Evolutionary conservation across 2,329 filamentous ascomycete species (phyloP).

Genomic region (Neopestalotiopsis clavispora): DNA sequence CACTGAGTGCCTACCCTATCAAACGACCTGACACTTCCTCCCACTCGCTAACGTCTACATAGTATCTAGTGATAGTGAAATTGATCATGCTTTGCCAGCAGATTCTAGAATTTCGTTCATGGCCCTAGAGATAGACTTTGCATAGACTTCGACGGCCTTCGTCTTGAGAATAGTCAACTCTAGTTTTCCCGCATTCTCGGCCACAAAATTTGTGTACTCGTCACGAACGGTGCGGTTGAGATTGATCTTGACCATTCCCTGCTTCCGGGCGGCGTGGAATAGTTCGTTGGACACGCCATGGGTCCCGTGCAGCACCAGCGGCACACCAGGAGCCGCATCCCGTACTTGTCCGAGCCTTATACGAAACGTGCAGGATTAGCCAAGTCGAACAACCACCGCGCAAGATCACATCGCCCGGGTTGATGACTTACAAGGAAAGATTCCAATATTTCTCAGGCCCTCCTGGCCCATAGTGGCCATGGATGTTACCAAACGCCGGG

Average conservation of each 20-base stretch:
- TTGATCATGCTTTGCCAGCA: slow-evolving; percentile 4
- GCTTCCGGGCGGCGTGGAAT: slow-evolving; percentile 22
- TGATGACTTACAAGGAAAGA: slow-evolving; percentile 39
- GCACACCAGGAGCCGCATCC: neutral
- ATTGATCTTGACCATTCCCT: slow-evolving; percentile 30
- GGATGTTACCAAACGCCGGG: slow-evolving; percentile 68
- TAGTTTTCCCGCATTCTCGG: slow-evolving; percentile 17
- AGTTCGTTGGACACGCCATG: slow-evolving; percentile 28
- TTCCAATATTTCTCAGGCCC: slow-evolving; percentile 46
- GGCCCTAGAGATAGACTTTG: slow-evolving; percentile 1
- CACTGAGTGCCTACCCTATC: no score
- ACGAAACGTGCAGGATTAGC: neutral
- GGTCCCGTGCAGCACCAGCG: slow-evolving; percentile 26
- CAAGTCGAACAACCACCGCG: neutral
- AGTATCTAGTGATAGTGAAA: neutral
- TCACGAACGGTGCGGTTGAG: slow-evolving; percentile 31
- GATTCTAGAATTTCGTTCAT: slow-evolving; percentile 12
- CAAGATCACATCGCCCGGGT: neutral
- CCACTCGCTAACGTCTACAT: no score
- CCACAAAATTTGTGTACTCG: slow-evolving; percentile 28
- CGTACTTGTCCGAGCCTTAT: neutral
- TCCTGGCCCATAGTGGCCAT: slow-evolving; percentile 64
- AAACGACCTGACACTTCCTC: no score
- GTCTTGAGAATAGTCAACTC: slow-evolving; percentile 20
- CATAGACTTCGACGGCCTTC: slow-evolving; percentile 1